Conservation (phyloP, 2,329 filamentous ascomycete species). For the Sporothrix sp. region DNA sequence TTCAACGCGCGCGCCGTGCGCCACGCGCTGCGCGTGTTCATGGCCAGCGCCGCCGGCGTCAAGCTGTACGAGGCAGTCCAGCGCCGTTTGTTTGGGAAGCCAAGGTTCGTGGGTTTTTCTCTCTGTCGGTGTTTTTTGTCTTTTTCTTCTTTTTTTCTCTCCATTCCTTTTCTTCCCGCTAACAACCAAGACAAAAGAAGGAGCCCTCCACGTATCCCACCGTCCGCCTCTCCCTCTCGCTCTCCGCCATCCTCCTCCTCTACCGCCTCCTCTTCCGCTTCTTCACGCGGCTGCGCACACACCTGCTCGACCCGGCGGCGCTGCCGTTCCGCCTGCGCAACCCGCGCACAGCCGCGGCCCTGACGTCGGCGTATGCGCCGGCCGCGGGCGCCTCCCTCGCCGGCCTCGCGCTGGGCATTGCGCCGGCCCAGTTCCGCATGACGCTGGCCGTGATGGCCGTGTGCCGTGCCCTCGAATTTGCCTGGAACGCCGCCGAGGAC, state of each 20-base stretch:
- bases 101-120: slow-evolving; percentile 25
- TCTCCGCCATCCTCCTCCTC: slow-evolving; percentile 72
- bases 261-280: slow-evolving; percentile 88
- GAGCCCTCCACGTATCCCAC: slow-evolving; percentile 56
- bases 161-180: background rate
- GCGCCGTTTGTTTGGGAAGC: slow-evolving; percentile 36
- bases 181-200: slow-evolving; percentile 29
- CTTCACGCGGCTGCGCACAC: slow-evolving; percentile 66
- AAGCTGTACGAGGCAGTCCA: slow-evolving; percentile 51
- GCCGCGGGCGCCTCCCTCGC: slow-evolving; percentile 85
- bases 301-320: slow-evolving; percentile 71
- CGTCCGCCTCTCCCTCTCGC: slow-evolving; percentile 67
- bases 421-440: slow-evolving; percentile 55
- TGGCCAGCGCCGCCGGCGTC: slow-evolving; percentile 51
- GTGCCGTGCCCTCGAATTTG: slow-evolving; percentile 74
- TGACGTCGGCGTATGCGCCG: slow-evolving; percentile 78
- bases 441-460: slow-evolving; percentile 74
- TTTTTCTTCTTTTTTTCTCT: background rate
- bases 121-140: background rate
- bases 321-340: slow-evolving; percentile 75
- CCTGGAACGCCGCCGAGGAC: slow-evolving; percentile 73
- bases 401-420: slow-evolving; percentile 71
- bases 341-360: slow-evolving; percentile 58
- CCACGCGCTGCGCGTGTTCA: slow-evolving; percentile 61
- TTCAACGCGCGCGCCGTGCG: slow-evolving; percentile 62